Conservation (phyloP, 2,329 filamentous ascomycete species). For the Cercospora citrullina region DNA sequence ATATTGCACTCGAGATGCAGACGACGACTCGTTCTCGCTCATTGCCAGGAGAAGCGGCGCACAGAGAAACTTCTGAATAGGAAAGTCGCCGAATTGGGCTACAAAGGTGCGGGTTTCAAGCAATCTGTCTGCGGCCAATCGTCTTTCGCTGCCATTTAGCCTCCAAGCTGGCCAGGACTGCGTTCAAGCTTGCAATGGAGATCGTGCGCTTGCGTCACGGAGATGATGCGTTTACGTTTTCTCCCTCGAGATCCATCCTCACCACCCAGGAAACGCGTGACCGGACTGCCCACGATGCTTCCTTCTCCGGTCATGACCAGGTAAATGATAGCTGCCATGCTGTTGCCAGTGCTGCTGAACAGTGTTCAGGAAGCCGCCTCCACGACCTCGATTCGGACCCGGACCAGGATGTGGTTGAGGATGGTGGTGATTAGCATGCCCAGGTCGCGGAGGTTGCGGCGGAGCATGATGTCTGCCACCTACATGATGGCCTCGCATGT, state of each 20-base stretch:
- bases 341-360: constrained; percentile 11
- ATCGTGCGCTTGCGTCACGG: background rate
- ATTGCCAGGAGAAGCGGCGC: background rate
- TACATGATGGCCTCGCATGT: background rate
- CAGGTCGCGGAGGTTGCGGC: background rate
- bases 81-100: background rate
- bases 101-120: background rate
- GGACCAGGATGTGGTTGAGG: background rate
- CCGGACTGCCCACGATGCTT: background rate
- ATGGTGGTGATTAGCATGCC: background rate
- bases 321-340: background rate
- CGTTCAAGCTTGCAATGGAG: background rate
- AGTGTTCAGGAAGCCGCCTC: background rate
- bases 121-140: background rate
- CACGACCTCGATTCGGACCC: background rate
- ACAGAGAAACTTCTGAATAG: background rate
- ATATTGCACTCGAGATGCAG: background rate
- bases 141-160: background rate
- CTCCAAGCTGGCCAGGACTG: background rate
- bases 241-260: background rate
- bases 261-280: constrained; percentile 6
- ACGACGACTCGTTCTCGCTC: background rate
- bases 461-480: background rate
- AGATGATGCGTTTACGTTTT: background rate
- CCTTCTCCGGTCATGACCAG: constrained; percentile 4